These are phyloP conservation scores for Metarhizium rileyi DNA, from an alignment of 2,329 filamentous ascomycete species.

Conservation along the genomic window DNA sequence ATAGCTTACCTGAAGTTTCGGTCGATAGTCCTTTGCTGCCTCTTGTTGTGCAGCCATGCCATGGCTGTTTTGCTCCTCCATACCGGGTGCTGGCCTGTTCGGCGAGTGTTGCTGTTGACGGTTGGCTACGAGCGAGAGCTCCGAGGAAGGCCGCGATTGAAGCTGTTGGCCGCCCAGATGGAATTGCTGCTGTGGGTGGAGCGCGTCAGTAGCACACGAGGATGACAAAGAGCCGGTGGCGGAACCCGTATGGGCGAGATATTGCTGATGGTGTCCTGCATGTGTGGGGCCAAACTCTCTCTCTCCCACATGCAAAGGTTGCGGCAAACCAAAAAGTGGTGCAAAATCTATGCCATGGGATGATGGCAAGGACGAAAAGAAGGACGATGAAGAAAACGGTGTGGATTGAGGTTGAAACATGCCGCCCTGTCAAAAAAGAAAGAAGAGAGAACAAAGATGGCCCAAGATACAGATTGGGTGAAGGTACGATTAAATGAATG, in stretches of 20 bases:
- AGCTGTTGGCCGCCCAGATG: conserved; percentile 4
- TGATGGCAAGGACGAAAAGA: conserved; percentile 17
- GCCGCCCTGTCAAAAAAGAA: conserved; percentile 15
- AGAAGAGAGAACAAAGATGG: neutral
- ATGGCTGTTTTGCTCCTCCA: conserved; percentile 26
- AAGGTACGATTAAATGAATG: neutral
- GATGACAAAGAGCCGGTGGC: conserved; percentile 5
- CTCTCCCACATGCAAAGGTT: conserved; percentile 5
- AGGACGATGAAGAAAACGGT: conserved; percentile 36
- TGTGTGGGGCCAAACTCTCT: conserved; percentile 6
- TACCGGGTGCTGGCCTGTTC: conserved; percentile 14
- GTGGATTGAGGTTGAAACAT: conserved; percentile 48
- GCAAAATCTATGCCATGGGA: conserved; percentile 28
- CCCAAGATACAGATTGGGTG: neutral
- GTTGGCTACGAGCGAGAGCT: conserved; percentile 6
- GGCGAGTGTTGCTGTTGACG: conserved; percentile 10
- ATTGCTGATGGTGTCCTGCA: conserved; percentile 6
- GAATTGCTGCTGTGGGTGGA: conserved; percentile 7
- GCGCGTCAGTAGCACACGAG: conserved; percentile 6
- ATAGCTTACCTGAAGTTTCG: conserved; percentile 41
- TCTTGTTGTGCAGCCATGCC: conserved; percentile 50
- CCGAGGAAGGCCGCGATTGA: conserved; percentile 4
- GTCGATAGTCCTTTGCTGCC: conserved; percentile 49
- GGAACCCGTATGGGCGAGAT: conserved; percentile 5
- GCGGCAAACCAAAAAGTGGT: conserved; percentile 12